Percentiles rank a stretch among this genome's conserved stretches.
These are phyloP conservation scores for Cercospora sojina DNA, from an alignment of 2,329 filamentous ascomycete genomes.

Conservation along the genomic window DNA sequence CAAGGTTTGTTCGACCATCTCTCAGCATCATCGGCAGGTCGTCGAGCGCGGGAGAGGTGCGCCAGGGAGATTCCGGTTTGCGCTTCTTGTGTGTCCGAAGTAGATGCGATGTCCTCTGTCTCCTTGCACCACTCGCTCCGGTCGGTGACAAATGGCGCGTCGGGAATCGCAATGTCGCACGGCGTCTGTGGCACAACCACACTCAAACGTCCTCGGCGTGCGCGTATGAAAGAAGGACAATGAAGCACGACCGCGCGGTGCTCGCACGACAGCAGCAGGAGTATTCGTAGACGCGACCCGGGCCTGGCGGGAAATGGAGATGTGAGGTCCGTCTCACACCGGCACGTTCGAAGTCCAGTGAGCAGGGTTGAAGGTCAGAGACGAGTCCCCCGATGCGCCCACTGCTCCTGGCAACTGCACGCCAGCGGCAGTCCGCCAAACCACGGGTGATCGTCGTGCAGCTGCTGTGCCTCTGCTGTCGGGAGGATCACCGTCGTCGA, in stretches of 20 bases:
- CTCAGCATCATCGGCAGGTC: conserved; percentile 9
- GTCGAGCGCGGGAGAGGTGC: background rate
- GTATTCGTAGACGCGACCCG: background rate
- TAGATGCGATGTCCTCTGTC: background rate
- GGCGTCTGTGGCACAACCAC: conserved; percentile 10
- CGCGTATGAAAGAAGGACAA: background rate
- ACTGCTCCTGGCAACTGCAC: background rate
- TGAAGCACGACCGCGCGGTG: background rate
- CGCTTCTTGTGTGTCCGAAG: conserved; percentile 3
- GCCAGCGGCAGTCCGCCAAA: background rate
- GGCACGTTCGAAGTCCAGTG: background rate
- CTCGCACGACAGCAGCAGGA: background rate
- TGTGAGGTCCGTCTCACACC: background rate
- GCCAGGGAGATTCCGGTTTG: background rate
- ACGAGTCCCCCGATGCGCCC: background rate
- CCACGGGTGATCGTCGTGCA: background rate
- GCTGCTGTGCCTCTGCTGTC: background rate
- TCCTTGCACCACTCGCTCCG: background rate
- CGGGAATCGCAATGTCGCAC: conserved; percentile 5
- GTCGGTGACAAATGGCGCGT: background rate
- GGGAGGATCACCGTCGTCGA: conserved; percentile 7
- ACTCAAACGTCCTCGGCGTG: conserved; percentile 12
- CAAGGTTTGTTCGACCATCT: conserved; percentile 25
- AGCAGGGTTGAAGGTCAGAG: background rate
- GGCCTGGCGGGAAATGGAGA: background rate